These are phyloP conservation scores for Scheffersomyces parashehatae DNA, from an alignment of 1,139 yeast genomes.

Conservation along the genomic window DNA sequence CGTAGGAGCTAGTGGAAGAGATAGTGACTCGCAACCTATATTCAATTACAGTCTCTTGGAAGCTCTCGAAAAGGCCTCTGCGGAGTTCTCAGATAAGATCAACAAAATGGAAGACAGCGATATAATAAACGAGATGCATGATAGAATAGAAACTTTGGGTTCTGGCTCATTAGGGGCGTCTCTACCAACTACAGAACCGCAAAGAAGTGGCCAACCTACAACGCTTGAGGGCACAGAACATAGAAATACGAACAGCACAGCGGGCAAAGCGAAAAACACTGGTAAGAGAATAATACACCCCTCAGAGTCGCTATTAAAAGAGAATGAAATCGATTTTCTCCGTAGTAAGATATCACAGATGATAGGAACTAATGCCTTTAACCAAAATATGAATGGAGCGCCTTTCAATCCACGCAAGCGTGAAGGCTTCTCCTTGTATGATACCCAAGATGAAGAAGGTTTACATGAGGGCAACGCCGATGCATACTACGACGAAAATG, in stretches of 20 bases:
- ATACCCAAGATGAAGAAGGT: constrained; percentile 44
- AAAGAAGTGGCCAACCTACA: constrained; percentile 3
- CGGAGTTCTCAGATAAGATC: constrained; percentile 16
- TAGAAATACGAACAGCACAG: background rate
- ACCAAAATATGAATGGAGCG: constrained; percentile 3
- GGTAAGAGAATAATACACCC: background rate
- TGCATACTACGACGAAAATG: constrained; percentile 16
- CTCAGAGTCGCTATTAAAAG: constrained; percentile 23
- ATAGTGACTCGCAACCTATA: constrained; percentile 19
- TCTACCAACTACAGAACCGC: background rate
- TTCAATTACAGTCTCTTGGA: constrained; percentile 34
- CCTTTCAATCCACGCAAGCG: constrained; percentile 5
- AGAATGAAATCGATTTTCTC: constrained; percentile 34
- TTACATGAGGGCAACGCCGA: constrained; percentile 34
- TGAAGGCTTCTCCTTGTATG: constrained; percentile 41
- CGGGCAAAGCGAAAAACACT: background rate
- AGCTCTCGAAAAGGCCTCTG: constrained; percentile 31
- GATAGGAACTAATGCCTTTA: constrained; percentile 16
- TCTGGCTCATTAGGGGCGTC: too few species aligned
- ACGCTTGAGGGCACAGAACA: background rate
- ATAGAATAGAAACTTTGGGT: background rate
- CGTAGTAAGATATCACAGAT: constrained; percentile 29
- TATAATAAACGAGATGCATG: constrained; percentile 5
- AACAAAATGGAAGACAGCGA: constrained; percentile 11
- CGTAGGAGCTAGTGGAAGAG: constrained; percentile 4